Percentiles rank a stretch among this genome's conserved stretches.
Conservation (phyloP, 2,329 filamentous ascomycete species). For the Aspergillus floridensis region DNA sequence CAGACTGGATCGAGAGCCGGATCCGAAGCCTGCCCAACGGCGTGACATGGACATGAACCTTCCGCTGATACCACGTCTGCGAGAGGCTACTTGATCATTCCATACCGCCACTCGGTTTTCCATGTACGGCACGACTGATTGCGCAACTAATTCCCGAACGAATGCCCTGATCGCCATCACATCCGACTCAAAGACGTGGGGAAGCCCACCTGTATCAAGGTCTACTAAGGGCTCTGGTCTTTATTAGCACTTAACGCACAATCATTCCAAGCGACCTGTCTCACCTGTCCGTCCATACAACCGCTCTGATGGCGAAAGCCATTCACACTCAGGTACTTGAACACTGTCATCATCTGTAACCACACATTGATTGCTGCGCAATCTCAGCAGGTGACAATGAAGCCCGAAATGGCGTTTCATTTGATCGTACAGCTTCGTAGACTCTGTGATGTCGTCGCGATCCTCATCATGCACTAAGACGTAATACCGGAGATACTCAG, state of each 20-base stretch:
- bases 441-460: constrained; percentile 84
- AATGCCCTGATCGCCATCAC: constrained; percentile 83
- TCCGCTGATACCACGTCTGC: constrained; percentile 81
- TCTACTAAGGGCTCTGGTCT: constrained; percentile 46
- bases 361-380: constrained; percentile 80
- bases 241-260: constrained; percentile 6
- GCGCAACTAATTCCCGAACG: constrained; percentile 89
- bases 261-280: constrained; percentile 3
- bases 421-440: constrained; percentile 87
- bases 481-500: constrained; percentile 92
- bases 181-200: constrained; percentile 89
- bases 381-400: constrained; percentile 85
- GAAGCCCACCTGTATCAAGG: constrained; percentile 64
- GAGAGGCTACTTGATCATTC: constrained; percentile 96
- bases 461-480: constrained; percentile 96
- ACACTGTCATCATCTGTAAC: constrained; percentile 90
- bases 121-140: constrained; percentile 95
- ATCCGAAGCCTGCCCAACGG: constrained; percentile 80
- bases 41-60: constrained; percentile 94
- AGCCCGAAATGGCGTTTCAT: constrained; percentile 99
- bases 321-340: constrained; percentile 76
- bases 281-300: constrained; percentile 63
- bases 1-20: constrained; percentile 59
- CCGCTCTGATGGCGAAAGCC: constrained; percentile 86
- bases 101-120: constrained; percentile 85